phyloP scores from a whole-genome alignment of 345 rosid species.

The Mangifera indica region DNA sequence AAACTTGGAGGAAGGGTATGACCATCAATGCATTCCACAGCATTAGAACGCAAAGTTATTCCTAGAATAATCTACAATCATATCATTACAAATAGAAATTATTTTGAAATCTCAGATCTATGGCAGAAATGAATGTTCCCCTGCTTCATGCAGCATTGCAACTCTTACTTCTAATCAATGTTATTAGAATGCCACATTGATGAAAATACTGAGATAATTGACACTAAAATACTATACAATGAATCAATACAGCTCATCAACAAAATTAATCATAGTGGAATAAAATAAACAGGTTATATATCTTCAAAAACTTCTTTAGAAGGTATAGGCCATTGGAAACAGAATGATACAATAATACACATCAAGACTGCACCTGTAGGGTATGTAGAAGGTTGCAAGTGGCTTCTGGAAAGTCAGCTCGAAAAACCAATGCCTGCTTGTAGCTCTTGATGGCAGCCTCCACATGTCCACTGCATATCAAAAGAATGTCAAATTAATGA shows the following conservation, averaged over 20 bases:
- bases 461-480: conserved; percentile 69
- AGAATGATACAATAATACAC: not conserved
- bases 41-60: not conserved
- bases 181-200: not conserved
- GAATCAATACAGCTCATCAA: not conserved
- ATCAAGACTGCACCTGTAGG: conserved; percentile 54
- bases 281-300: not conserved
- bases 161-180: not conserved
- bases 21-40: not conserved
- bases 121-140: not conserved
- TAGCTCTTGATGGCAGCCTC: conserved; percentile 94
- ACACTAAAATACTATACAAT: not conserved
- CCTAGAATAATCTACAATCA: not conserved
- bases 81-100: not conserved
- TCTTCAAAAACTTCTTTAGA: not conserved
- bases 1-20: not conserved
- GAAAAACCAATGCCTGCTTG: conserved; percentile 74
- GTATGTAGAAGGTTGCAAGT: conserved; percentile 97
- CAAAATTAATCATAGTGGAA: not conserved
- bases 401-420: conserved; percentile 97
- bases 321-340: not conserved
- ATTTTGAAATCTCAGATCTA: not conserved
- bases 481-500: conserved; percentile 14
- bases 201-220: not conserved
- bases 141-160: no score